Evolutionary conservation across 176 grass and related monocot species (phyloP).

Genomic region (Poa pratensis): DNA sequence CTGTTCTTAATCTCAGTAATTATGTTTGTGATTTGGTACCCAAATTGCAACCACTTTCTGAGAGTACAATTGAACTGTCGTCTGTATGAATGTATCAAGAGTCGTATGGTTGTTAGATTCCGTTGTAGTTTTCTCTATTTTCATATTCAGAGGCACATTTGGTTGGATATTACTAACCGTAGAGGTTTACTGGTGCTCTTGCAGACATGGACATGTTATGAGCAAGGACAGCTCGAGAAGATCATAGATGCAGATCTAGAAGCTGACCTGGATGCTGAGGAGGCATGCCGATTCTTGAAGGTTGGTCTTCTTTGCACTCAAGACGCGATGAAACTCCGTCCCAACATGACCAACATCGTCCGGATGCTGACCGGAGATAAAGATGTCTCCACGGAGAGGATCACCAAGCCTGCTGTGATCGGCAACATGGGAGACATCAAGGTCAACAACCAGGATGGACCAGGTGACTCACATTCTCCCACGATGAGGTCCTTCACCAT

Average conservation of each 20-base stretch:
- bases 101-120: slow-evolving; percentile 4
- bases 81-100: slow-evolving; percentile 8
- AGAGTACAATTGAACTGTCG: neutral
- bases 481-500: slow-evolving; percentile 30
- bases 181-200: slow-evolving; percentile 41
- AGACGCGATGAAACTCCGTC: slow-evolving; percentile 75
- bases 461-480: neutral
- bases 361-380: slow-evolving; percentile 68
- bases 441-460: slow-evolving; percentile 30
- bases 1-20: slow-evolving; percentile 6
- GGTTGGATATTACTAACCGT: slow-evolving; percentile 1
- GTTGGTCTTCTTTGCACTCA: slow-evolving; percentile 79
- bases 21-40: neutral
- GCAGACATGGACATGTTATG: slow-evolving; percentile 69
- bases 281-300: slow-evolving; percentile 76
- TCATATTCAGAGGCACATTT: neutral
- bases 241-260: slow-evolving; percentile 72
- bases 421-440: slow-evolving; percentile 57
- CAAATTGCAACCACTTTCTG: neutral
- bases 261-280: slow-evolving; percentile 62
- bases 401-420: slow-evolving; percentile 69
- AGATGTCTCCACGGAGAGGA: slow-evolving; percentile 51
- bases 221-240: slow-evolving; percentile 56
- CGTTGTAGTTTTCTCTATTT: neutral
- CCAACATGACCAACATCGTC: slow-evolving; percentile 61